A percentile compares a stretch with the other conserved stretches of the same genome.
Evolutionary conservation across 148 eudicot species (phyloP).

Genomic region (Tetragonia tetragonoides): DNA sequence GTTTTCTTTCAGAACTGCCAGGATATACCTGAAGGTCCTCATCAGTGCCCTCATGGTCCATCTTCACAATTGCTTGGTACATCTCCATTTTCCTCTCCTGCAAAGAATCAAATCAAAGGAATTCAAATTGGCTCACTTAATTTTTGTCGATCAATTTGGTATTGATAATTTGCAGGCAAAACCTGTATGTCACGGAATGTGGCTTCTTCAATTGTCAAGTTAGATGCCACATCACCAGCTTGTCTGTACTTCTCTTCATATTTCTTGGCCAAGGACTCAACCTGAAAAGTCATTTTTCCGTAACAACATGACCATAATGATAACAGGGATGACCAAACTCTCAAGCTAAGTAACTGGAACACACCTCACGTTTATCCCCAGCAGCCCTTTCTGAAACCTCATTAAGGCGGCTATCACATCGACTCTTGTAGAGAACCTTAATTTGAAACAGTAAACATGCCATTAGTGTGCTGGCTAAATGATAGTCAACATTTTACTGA

Average conservation of each 20-base stretch:
- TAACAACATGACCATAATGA: neutral
- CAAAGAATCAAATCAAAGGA: constrained; percentile 8
- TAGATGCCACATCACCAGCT: constrained; percentile 90
- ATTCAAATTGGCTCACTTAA: neutral
- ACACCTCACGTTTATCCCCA: constrained; percentile 85
- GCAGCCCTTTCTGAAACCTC: constrained; percentile 83
- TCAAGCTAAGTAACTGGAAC: constrained; percentile 16
- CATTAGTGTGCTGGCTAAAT: constrained; percentile 1
- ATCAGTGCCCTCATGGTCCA: constrained; percentile 47
- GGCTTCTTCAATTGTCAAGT: constrained; percentile 88
- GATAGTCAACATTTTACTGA: too few species aligned
- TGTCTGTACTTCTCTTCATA: constrained; percentile 94
- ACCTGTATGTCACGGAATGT: constrained; percentile 99
- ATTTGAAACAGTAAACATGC: constrained; percentile 20
- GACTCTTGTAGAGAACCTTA: constrained; percentile 93
- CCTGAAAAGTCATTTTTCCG: constrained; percentile 39
- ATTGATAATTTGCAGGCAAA: constrained; percentile 14
- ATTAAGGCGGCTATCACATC: constrained; percentile 86
- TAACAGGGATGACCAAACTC: neutral
- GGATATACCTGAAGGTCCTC: constrained; percentile 42
- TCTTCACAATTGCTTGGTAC: constrained; percentile 46
- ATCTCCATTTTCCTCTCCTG: constrained; percentile 57
- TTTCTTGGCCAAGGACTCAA: constrained; percentile 74
- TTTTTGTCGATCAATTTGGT: neutral
- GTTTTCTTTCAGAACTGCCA: constrained; percentile 9